Percentiles rank a stretch among this genome's conserved stretches.
These are phyloP conservation scores for Aspergillus arachidicola DNA, from an alignment of 2,329 filamentous ascomycete genomes.

Conservation along the genomic window DNA sequence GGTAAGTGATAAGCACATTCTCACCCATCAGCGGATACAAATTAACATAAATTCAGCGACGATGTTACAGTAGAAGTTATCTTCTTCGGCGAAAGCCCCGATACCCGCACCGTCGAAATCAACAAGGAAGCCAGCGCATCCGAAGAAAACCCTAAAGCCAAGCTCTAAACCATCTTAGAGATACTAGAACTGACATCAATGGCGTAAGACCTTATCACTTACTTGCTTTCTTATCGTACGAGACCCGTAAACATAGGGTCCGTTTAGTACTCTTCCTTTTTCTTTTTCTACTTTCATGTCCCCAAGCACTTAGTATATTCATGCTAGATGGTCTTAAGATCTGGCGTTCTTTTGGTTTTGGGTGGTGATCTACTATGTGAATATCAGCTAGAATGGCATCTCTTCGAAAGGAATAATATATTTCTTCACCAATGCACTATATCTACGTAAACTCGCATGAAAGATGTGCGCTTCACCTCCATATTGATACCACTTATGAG, in stretches of 20 bases:
- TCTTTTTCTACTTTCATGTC: background rate
- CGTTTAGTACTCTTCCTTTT: background rate
- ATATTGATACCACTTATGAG: background rate
- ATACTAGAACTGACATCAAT: background rate
- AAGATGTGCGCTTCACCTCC: background rate
- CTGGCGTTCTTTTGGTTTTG: slow-evolving; percentile 9
- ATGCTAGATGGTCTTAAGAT: background rate
- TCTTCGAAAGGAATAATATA: background rate
- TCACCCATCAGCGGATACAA: background rate
- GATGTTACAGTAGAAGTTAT: slow-evolving; percentile 97
- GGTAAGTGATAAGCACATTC: slow-evolving; percentile 56
- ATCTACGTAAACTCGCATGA: background rate
- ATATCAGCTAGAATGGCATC: slow-evolving; percentile 3
- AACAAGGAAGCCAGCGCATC: slow-evolving; percentile 84
- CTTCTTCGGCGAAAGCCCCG: slow-evolving; percentile 85
- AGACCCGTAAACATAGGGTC: background rate
- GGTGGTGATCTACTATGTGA: slow-evolving; percentile 3
- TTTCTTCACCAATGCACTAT: background rate
- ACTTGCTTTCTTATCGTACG: slow-evolving; percentile 3
- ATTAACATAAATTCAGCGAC: slow-evolving; percentile 60
- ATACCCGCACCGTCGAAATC: slow-evolving; percentile 75
- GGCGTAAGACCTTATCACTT: background rate
- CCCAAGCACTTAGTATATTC: background rate
- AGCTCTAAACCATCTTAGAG: slow-evolving; percentile 41
- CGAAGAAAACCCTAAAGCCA: slow-evolving; percentile 50